Evolutionary conservation across 805 yeast genomes (phyloP).

Genomic region (Yarrowia osloensis): DNA sequence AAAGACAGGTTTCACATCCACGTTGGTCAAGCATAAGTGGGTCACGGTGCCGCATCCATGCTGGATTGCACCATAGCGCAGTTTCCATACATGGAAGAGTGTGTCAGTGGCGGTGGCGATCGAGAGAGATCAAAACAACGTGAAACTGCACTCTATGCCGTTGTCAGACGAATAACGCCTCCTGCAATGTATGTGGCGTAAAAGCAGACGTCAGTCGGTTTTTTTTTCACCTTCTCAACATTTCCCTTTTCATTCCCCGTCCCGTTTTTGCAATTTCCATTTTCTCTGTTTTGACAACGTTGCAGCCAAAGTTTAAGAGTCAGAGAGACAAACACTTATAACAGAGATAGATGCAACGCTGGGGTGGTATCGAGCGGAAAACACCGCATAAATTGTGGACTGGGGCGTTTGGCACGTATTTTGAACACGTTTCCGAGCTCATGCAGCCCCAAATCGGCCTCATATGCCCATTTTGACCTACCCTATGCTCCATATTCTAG

Average conservation of each 20-base stretch:
- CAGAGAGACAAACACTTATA: background rate
- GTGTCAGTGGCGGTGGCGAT: conserved; percentile 16
- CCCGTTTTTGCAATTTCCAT: background rate
- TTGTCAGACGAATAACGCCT: background rate
- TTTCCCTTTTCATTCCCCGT: background rate
- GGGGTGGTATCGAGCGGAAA: background rate
- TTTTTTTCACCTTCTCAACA: background rate
- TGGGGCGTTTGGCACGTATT: too few relatives aligned
- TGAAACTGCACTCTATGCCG: background rate
- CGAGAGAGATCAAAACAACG: background rate
- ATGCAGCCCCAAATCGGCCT: too few relatives aligned
- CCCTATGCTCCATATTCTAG: background rate
- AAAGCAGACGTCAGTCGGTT: background rate
- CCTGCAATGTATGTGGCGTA: background rate
- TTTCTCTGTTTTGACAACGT: conserved; percentile 8
- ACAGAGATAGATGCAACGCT: background rate
- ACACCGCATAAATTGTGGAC: background rate
- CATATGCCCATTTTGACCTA: too few relatives aligned
- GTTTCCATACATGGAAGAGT: conserved; percentile 19
- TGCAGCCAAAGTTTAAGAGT: conserved; percentile 12
- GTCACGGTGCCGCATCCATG: conserved; percentile 10
- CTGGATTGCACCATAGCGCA: conserved; percentile 15
- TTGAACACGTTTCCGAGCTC: too few relatives aligned
- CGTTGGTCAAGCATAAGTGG: conserved; percentile 3
- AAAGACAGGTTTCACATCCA: background rate